Base-by-base conservation (phyloP, 2,329 filamentous ascomycete genomes). In the Penicillium sp. region DNA sequence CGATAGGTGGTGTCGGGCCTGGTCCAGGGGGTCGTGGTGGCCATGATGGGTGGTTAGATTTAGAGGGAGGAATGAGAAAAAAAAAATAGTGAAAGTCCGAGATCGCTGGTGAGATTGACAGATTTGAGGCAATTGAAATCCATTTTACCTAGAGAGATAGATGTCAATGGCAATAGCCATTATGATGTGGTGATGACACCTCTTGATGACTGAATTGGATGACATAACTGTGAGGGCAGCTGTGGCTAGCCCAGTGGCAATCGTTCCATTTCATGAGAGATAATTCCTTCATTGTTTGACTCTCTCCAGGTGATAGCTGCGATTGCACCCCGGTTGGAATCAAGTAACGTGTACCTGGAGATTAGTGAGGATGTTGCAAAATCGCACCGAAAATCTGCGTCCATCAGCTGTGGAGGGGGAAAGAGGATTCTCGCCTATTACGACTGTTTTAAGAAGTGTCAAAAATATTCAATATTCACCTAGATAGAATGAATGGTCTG, bases 1-100 rank as follows among this genome's bases (percentile, higher is more conserved):
- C 68, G 65, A 22, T 51, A 62, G 22, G 37, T 65, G 44, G 64
- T 68, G 44, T 70, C 65, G 5, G 66, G 68, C 19, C 53, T 62
- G 26, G 51, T 64, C 68, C 67, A 70, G 2, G 66, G 50, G 19
- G 59, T 28, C n/a, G 57, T 22, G 5, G 61, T 56, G n/a, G 62
- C 53, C 65, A 69, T 68, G 33, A 64, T 64, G 40, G 45, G n/a
- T 44, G 53, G 28, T 47, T 38, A 8, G 15, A 15, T 22, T 10
- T 10, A 17, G 38, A 42, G 45, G 19, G 38, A n/a, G 0, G 26
- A 24, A 42, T 13, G 45, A n/a, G 28, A 54, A 28, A 17, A 19
- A 33, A 54, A 28, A 17, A 19, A 33, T 53, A 10, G 22, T 28
- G 33, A 3, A 28, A 28, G 7, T 53, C 9, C 13, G 7, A 8